phyloP scores from a whole-genome alignment of 139 green algal genomes.

The Pleodorina starrii region DNA sequence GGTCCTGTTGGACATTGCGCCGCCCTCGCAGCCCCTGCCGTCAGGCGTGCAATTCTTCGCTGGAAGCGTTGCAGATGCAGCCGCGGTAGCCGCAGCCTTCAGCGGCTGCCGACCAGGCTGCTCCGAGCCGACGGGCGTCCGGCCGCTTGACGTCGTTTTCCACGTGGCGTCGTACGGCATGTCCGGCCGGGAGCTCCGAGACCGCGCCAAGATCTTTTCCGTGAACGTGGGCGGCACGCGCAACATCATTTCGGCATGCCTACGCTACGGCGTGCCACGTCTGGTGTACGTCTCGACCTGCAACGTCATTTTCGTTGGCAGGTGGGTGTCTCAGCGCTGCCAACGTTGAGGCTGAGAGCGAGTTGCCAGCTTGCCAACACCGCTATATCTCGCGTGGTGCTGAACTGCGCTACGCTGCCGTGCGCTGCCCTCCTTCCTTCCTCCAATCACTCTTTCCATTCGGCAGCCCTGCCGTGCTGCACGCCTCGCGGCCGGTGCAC shows the following conservation, averaged over 20 bases:
- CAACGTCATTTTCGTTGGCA: conserved; percentile 48
- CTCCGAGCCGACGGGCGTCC: neutral
- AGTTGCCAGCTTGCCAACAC: too few species aligned
- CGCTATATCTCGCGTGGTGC: too few species aligned
- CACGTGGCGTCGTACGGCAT: conserved; percentile 71
- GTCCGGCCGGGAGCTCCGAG: conserved; percentile 55
- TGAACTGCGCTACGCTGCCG: too few species aligned
- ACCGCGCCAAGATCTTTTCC: neutral
- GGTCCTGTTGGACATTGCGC: neutral
- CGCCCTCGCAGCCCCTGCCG: neutral
- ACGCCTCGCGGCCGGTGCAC: too few species aligned
- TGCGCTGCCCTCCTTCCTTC: too few species aligned
- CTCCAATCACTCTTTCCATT: too few species aligned
- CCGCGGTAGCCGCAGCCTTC: neutral
- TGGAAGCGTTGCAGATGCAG: conserved; percentile 10
- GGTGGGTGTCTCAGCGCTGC: too few species aligned
- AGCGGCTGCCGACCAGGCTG: neutral
- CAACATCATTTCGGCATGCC: conserved; percentile 57
- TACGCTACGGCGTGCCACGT: conserved; percentile 46
- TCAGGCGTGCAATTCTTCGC: neutral
- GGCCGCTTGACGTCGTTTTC: conserved; percentile 52
- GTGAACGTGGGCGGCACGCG: conserved; percentile 67
- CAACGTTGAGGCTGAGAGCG: too few species aligned
- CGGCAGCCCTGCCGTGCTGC: too few species aligned
- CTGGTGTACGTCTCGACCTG: conserved; percentile 68